Percentiles rank a stretch among this genome's conserved stretches.
Evolutionary conservation across 305 asterid species (phyloP).

Genomic region (Rubia occidens): DNA sequence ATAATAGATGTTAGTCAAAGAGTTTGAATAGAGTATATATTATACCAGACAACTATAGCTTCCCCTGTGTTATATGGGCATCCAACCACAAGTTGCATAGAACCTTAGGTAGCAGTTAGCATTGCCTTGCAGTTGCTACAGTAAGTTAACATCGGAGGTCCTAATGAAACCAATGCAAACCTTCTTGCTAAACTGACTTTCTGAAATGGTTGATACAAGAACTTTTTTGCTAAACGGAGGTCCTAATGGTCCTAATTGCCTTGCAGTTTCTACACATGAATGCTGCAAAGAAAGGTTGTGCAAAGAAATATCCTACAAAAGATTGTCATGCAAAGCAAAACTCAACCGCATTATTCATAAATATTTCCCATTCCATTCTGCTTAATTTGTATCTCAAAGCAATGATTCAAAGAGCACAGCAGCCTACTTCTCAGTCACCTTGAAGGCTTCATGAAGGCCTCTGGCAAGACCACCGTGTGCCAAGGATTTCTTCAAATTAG

Average conservation of each 20-base stretch:
- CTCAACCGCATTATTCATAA: neutral
- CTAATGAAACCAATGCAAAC: conserved; percentile 92
- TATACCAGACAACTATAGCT: conserved; percentile 81
- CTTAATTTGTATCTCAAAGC: neutral
- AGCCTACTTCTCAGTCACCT: conserved; percentile 72
- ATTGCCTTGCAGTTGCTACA: conserved; percentile 95
- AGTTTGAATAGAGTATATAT: neutral
- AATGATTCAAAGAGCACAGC: conserved; percentile 45
- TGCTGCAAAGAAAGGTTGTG: too few relatives aligned
- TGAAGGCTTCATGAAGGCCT: conserved; percentile 73
- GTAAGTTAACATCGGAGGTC: conserved; percentile 80
- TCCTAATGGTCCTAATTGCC: too few relatives aligned
- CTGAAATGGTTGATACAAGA: conserved; percentile 31
- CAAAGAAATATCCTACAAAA: too few relatives aligned
- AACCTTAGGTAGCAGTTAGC: conserved; percentile 70
- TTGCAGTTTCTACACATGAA: too few relatives aligned
- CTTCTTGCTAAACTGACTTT: conserved; percentile 95
- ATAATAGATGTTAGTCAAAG: neutral
- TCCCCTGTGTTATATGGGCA: conserved; percentile 76
- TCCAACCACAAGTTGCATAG: conserved; percentile 81
- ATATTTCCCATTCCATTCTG: too few relatives aligned
- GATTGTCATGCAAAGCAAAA: neutral
- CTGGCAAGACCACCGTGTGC: conserved; percentile 68
- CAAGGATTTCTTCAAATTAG: conserved; percentile 40
- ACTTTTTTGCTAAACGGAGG: too few relatives aligned